Conservation (phyloP, 1,284 basidiomycete species). For the Ganoderma lucidum region DNA sequence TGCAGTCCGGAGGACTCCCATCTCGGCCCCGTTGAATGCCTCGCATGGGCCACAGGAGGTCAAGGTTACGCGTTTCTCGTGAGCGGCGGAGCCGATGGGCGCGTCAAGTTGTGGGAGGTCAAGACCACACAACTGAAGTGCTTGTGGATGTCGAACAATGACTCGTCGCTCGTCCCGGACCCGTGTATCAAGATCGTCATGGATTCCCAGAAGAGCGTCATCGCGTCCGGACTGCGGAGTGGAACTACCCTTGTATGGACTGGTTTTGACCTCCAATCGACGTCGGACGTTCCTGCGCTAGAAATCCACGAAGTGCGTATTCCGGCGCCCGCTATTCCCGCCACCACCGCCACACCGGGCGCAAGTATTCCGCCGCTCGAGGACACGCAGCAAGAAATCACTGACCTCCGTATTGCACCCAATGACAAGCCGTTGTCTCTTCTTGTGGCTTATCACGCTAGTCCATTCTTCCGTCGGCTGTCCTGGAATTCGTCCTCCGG, state of each 20-base stretch:
- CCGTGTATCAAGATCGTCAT: slow-evolving; percentile 58
- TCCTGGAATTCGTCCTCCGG: slow-evolving; percentile 44
- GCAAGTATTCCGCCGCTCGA: slow-evolving; percentile 22
- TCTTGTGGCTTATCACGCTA: slow-evolving; percentile 55
- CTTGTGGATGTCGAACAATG: slow-evolving; percentile 66
- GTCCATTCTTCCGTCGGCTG: slow-evolving; percentile 57
- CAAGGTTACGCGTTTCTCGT: slow-evolving; percentile 46
- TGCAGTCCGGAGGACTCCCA: slow-evolving; percentile 67
- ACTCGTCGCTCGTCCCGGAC: slow-evolving; percentile 49
- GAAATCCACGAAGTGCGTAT: slow-evolving; percentile 41
- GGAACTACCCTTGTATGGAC: slow-evolving; percentile 67
- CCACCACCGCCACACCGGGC: slow-evolving; percentile 16
- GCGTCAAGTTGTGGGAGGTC: slow-evolving; percentile 76
- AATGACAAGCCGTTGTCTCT: slow-evolving; percentile 37
- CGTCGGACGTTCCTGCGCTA: slow-evolving; percentile 15
- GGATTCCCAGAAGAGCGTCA: slow-evolving; percentile 50
- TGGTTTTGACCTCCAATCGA: slow-evolving; percentile 41
- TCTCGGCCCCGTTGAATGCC: slow-evolving; percentile 60
- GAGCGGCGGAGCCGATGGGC: slow-evolving; percentile 68
- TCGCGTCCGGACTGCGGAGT: slow-evolving; percentile 59
- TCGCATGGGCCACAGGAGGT: slow-evolving; percentile 53
- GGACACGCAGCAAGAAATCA: slow-evolving; percentile 24
- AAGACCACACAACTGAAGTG: slow-evolving; percentile 52
- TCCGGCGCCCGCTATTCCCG: slow-evolving; percentile 31
- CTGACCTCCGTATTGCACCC: slow-evolving; percentile 38